Percentiles rank a stretch among this genome's conserved stretches.
Evolutionary conservation across 1,284 basidiomycete species (phyloP).

Genomic region (Trichosporon sp.): DNA sequence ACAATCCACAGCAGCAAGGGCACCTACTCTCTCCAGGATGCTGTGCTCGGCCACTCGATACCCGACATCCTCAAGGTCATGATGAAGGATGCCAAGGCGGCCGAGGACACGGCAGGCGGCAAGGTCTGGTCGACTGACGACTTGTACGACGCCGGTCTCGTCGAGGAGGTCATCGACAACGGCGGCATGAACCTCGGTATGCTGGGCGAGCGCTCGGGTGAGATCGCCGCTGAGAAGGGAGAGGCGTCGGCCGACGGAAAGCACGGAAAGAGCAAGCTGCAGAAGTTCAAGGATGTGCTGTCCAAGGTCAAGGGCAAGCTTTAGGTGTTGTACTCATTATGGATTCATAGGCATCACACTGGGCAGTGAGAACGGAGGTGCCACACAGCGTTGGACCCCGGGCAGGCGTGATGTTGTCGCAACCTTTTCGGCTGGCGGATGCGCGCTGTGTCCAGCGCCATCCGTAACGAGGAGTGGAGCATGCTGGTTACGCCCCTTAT

Average conservation of each 20-base stretch:
- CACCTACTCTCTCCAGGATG: conserved; percentile 71
- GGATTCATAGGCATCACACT: neutral
- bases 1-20: conserved; percentile 80
- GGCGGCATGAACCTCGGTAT: conserved; percentile 19
- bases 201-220: conserved; percentile 61
- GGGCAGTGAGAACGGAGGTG: too few relatives aligned
- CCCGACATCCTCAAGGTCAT: conserved; percentile 12
- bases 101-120: conserved; percentile 76
- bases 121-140: conserved; percentile 77
- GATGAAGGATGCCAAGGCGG: conserved; percentile 68
- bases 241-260: conserved; percentile 31
- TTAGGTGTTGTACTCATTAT: conserved; percentile 12
- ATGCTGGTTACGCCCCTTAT: neutral
- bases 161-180: conserved; percentile 70
- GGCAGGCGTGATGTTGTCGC: too few relatives aligned
- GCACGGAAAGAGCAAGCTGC: conserved; percentile 9
- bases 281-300: conserved; percentile 4
- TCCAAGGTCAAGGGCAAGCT: conserved; percentile 8
- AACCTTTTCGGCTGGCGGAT: too few relatives aligned
- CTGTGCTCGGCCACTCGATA: conserved; percentile 72
- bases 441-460: too few relatives aligned
- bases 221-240: conserved; percentile 56
- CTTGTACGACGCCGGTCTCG: conserved; percentile 67
- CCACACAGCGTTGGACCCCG: too few relatives aligned
- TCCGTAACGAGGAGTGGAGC: too few relatives aligned